Evolutionary conservation across 139 green algal species (phyloP), one percentile per base, ranked within the genome.

Genomic region (Chlorella sp.): DNA sequence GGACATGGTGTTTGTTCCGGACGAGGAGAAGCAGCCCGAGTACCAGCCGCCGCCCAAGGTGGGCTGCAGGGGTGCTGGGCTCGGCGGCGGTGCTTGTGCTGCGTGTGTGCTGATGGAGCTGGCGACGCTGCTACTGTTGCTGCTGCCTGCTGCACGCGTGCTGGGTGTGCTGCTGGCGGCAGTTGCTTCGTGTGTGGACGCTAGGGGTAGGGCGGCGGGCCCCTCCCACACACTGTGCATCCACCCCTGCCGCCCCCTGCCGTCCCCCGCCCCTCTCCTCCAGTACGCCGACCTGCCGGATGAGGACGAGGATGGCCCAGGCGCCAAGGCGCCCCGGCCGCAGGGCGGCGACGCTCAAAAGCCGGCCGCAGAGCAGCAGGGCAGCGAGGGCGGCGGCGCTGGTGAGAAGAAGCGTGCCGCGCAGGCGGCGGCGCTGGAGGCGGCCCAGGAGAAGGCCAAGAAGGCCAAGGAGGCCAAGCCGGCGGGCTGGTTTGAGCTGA

Each of bases 401-500:
- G 76, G 36, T 0, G 81, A 51, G 56, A 38, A 19, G 40, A 88
- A 88, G 75, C 48, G 80, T n/a, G 76, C 24, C 40, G 67, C 44
- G 40, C 69, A 41, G 70, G 76, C 43, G 74, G 87, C 80, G 40
- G 70, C 80, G 51, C 58, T 90, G 62, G 81, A 87, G 65, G 65
- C 62, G 41, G 86, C 86, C 3, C 54, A 60, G 69, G 81, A 91
- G 82, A 60, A 43, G 19, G 75, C 58, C 17, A 87, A 86, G 81
- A 81, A 87, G 73, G 75, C n/a, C 30, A 82, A 86, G 65, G 83
- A 58, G n/a, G 76, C 34, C 20, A 40, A 80, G 72, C 74, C 70
- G 44, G 68, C 86, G 84, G 68, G 82, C 40, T 98, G 95, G 95
- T 94, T 97, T 79, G 91, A 96, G n/a, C 86, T 97, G 20, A 96